Conservation (phyloP, 2,329 filamentous ascomycete species). For the Microdochium nivale region DNA sequence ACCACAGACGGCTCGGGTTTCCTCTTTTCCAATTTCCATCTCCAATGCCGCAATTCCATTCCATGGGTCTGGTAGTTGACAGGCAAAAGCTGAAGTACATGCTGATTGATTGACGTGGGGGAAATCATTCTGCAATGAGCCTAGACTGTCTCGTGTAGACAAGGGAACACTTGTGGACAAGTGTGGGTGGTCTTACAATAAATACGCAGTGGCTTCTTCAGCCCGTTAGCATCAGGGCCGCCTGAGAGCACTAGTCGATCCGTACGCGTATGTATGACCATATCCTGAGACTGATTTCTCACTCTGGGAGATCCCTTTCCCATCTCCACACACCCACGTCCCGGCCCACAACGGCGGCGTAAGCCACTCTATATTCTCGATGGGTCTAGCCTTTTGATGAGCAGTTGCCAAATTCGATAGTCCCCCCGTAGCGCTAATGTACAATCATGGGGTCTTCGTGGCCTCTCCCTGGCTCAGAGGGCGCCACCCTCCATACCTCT, state of each 20-base stretch:
- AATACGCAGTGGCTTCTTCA: neutral
- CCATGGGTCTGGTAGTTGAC: neutral
- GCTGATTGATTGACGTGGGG: neutral
- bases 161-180: neutral
- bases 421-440: neutral
- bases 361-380: neutral
- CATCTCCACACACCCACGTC: neutral
- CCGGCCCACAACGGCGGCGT: neutral
- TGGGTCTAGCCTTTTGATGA: neutral
- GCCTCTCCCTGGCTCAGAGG: neutral
- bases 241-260: neutral
- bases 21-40: neutral
- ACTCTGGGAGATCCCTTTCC: neutral
- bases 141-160: neutral
- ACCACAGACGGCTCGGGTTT: neutral
- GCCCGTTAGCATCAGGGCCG: neutral
- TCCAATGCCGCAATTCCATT: neutral
- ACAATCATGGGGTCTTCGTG: neutral
- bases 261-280: neutral
- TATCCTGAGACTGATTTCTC: neutral
- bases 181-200: neutral
- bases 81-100: neutral
- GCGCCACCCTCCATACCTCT: neutral
- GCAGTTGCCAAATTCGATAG: neutral
- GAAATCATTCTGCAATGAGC: neutral